Evolutionary conservation across 768 basidiomycete species (phyloP), one percentile per base, ranked within the genome.

Genomic region (Stropharia rugosoannulata): DNA sequence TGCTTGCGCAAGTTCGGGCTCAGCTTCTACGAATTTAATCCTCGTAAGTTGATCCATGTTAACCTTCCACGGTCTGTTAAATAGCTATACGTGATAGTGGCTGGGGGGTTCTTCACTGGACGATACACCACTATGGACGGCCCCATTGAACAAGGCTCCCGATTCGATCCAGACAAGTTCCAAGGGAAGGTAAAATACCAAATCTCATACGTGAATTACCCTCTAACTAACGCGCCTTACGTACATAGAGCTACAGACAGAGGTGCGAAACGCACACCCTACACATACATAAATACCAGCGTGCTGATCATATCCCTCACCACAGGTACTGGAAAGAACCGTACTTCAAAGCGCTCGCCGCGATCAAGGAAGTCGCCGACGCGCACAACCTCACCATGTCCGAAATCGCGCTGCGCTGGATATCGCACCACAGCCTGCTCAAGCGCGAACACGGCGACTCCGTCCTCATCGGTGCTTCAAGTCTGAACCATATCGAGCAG

Each of bases 391-490:
- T 86, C 4, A 75, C 77, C 0, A 68, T 83, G 52, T 73, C 77
- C 2, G 83, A 86, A 66, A 74, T 83, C 4, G 81, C 84, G 1
- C 68, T 85, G 48, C 74, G 85, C 16, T 87, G 85, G 85, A 71
- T 79, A 49, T 79, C 83, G 51, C 78, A 86, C 54, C 84, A 86
- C 57, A 81, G 79, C 8, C 54, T 70, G 2, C 63, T 86, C 48
- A 74, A 77, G 61, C 68, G 76, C 7, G 80, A 81, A 57, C 59
- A 72, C 19, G 77, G 80, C 13, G 80, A 83, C 59, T 66, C 78
- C 16, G 70, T 86, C 51, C 68, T 87, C 54, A 85, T 89, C 60
- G 85, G 85, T 15, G 85, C 85, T 22, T 82, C 80, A 5, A 82
- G 75, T 54, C 49, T 80, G 59, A 70, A 72, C 29, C 85, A 88